Evolutionary conservation across 1,284 basidiomycete genomes (phyloP).

Genomic region (Singerocomus inundabilis): DNA sequence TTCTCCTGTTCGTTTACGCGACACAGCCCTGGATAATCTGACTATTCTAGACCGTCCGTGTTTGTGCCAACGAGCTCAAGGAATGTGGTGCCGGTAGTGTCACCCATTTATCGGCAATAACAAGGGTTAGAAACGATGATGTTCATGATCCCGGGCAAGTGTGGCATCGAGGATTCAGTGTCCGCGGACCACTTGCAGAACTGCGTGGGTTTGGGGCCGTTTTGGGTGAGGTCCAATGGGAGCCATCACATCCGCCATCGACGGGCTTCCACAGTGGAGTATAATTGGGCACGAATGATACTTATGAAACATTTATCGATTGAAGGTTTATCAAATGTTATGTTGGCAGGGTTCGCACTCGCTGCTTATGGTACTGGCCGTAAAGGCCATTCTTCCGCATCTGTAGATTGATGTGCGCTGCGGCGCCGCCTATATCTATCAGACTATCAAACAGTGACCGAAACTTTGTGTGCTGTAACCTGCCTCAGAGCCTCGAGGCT

Average conservation of each 20-base stretch:
- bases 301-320: slow-evolving; percentile 22
- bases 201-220: slow-evolving; percentile 18
- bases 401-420: slow-evolving; percentile 17
- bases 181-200: slow-evolving; percentile 26
- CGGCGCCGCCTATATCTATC: slow-evolving; percentile 18
- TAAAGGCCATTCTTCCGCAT: slow-evolving; percentile 10
- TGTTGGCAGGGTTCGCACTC: slow-evolving; percentile 14
- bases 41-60: background rate
- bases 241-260: slow-evolving; percentile 22
- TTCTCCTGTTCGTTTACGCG: slow-evolving; percentile 7
- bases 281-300: slow-evolving; percentile 19
- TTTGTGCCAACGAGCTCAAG: background rate
- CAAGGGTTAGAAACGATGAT: slow-evolving; percentile 3
- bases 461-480: slow-evolving; percentile 25
- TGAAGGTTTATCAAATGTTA: slow-evolving; percentile 16
- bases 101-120: slow-evolving; percentile 11
- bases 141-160: slow-evolving; percentile 6
- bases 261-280: slow-evolving; percentile 24
- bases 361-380: slow-evolving; percentile 12
- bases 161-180: slow-evolving; percentile 7
- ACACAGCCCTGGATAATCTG: slow-evolving; percentile 10
- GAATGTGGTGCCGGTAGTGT: background rate
- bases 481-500: slow-evolving; percentile 14
- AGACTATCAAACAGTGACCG: slow-evolving; percentile 8
- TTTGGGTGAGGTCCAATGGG: slow-evolving; percentile 13